phyloP scores from a whole-genome alignment of 108 stramenopile species.

The Pseudonitzschia pungens region DNA sequence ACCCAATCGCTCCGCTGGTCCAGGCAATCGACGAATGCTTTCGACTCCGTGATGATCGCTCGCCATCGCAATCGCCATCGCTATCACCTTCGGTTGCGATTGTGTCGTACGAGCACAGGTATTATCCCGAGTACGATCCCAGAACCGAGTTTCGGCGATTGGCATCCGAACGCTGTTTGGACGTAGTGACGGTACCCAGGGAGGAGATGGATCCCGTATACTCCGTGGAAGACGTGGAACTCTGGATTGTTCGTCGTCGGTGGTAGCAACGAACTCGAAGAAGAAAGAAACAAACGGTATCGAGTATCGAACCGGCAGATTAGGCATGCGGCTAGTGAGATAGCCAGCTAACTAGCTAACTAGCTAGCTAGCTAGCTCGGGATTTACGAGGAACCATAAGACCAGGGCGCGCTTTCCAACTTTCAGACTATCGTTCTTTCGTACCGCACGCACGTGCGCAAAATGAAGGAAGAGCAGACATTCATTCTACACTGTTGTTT shows the following conservation, averaged over 20 bases:
- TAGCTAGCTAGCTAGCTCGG: no score
- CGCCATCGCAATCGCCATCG: no score
- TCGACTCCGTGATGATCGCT: not conserved
- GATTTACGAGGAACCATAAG: no score
- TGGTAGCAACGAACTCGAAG: not conserved
- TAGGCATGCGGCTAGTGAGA: no score
- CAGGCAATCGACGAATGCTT: constrained; percentile 69
- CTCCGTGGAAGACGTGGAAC: constrained; percentile 67
- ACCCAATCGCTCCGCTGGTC: constrained; percentile 87
- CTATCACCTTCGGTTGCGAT: constrained; percentile 4
- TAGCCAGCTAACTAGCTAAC: no score
- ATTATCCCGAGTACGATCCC: constrained; percentile 69
- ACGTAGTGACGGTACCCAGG: constrained; percentile 37
- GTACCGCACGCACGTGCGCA: no score
- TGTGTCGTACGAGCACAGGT: constrained; percentile 64
- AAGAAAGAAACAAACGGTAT: no score
- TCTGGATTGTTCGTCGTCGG: constrained; percentile 50
- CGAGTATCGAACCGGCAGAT: no score
- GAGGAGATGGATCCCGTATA: constrained; percentile 54
- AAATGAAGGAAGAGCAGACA: no score
- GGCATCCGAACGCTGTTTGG: constrained; percentile 35
- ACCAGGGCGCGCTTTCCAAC: no score
- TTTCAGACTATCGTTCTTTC: no score
- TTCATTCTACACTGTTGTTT: no score
- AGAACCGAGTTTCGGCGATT: constrained; percentile 49